These are phyloP conservation scores for Cutaneotrichosporon cyanovorans DNA, from an alignment of 1,284 basidiomycete genomes.

Conservation along the genomic window DNA sequence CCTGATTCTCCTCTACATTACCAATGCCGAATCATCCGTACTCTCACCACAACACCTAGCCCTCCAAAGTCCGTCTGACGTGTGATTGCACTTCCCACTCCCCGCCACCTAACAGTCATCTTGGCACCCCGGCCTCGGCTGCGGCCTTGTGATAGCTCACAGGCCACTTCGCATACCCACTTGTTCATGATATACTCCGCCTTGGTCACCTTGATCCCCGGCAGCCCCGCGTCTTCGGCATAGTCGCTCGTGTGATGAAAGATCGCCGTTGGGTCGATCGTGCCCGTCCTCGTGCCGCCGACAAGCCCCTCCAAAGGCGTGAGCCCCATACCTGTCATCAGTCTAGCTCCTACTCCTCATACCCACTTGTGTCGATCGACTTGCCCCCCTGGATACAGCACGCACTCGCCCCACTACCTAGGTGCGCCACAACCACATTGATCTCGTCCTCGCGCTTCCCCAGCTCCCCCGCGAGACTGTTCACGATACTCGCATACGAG, in stretches of 20 bases:
- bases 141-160: too few species aligned
- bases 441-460: conserved; percentile 49
- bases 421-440: conserved; percentile 70
- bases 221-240: conserved; percentile 51
- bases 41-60: too few species aligned
- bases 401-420: conserved; percentile 77
- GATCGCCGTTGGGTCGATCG: conserved; percentile 72
- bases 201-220: conserved; percentile 54
- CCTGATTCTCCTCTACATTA: too few species aligned
- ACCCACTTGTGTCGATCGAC: conserved; percentile 60
- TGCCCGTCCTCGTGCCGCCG: conserved; percentile 75
- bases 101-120: too few species aligned
- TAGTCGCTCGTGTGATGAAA: conserved; percentile 71
- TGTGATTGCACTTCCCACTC: too few species aligned
- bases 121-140: too few species aligned
- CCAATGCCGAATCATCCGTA: too few species aligned
- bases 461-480: conserved; percentile 50
- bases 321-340: conserved; percentile 37
- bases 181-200: conserved; percentile 74
- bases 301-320: conserved; percentile 55
- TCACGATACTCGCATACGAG: conserved; percentile 41
- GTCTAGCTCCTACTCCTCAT: not conserved
- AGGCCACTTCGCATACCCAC: conserved; percentile 42
- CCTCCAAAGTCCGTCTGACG: too few species aligned
- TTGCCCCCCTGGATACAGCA: conserved; percentile 57